Conservation (phyloP, 2,329 filamentous ascomycete genomes). For the Zymoseptoria pseudotritici region DNA sequence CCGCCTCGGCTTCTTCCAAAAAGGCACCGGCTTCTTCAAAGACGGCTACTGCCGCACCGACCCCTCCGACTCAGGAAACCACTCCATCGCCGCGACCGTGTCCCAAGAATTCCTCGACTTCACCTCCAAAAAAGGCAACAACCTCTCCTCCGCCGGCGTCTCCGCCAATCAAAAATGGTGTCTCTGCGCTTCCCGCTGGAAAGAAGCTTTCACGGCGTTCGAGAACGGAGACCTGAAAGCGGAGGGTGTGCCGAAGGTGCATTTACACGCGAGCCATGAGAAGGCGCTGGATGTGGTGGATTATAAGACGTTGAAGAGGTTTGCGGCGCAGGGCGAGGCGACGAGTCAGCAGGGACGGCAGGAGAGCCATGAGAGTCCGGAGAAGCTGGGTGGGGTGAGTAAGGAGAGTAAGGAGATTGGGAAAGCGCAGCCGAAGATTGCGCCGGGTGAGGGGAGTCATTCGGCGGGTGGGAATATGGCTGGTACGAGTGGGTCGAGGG, state of each 20-base stretch:
- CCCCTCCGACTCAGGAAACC: constrained; percentile 5
- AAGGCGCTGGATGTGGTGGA: constrained; percentile 13
- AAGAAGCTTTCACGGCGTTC: constrained; percentile 7
- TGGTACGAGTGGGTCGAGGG: background rate
- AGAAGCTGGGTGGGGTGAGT: constrained; percentile 4
- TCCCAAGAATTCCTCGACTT: constrained; percentile 14
- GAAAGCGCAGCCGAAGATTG: constrained; percentile 9
- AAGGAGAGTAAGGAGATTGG: constrained; percentile 16
- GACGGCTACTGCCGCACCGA: constrained; percentile 12
- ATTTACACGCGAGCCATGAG: constrained; percentile 10
- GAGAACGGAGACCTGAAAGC: constrained; percentile 5
- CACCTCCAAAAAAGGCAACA: constrained; percentile 10
- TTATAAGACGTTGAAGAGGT: constrained; percentile 10
- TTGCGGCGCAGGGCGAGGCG: constrained; percentile 14
- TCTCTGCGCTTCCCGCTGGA: constrained; percentile 11
- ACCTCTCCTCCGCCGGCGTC: constrained; percentile 6
- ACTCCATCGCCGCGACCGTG: constrained; percentile 14
- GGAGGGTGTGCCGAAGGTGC: constrained; percentile 13
- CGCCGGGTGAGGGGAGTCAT: constrained; percentile 8
- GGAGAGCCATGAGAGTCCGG: constrained; percentile 5
- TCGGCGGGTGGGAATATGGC: background rate
- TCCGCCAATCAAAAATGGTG: constrained; percentile 13
- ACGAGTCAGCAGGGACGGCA: constrained; percentile 8
- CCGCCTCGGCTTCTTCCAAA: constrained; percentile 9
- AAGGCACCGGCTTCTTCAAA: constrained; percentile 10